A percentile compares a stretch with the other conserved stretches of the same genome.
Evolutionary conservation across 2,329 filamentous ascomycete genomes (phyloP).

Genomic region (Ceratocystiopsis brevicomis): DNA sequence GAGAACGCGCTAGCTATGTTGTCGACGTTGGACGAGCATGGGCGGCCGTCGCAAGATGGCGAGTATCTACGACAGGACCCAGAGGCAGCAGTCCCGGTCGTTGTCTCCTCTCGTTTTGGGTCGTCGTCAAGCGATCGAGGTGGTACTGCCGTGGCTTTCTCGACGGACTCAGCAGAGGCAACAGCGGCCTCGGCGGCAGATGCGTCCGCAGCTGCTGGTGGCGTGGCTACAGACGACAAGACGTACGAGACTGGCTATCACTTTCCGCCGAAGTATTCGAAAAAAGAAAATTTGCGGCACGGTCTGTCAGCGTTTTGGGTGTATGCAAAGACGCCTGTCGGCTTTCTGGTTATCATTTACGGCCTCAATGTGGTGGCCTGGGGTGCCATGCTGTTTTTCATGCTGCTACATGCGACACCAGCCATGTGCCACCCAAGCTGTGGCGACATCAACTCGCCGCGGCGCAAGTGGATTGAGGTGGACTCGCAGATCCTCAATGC

Average conservation of each 20-base stretch:
- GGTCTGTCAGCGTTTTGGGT: conserved; percentile 45
- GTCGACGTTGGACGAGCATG: conserved; percentile 4
- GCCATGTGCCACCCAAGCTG: conserved; percentile 56
- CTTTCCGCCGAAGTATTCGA: conserved; percentile 42
- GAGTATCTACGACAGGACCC: not conserved
- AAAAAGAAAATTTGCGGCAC: conserved; percentile 37
- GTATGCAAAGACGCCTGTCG: conserved; percentile 56
- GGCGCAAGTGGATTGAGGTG: conserved; percentile 71
- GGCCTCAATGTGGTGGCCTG: conserved; percentile 69
- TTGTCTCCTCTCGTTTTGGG: no score
- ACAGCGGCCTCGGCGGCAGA: not conserved
- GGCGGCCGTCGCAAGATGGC: not conserved
- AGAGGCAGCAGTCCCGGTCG: no score
- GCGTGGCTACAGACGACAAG: conserved; percentile 5
- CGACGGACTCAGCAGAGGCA: not conserved
- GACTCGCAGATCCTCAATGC: conserved; percentile 70
- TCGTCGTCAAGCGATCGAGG: no score
- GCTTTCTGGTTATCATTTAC: conserved; percentile 62
- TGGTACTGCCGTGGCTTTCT: not conserved
- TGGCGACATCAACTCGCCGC: conserved; percentile 53
- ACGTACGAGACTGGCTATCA: conserved; percentile 45
- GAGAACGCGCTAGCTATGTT: not conserved
- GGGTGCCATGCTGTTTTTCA: conserved; percentile 79
- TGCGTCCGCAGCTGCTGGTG: no score
- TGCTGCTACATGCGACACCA: conserved; percentile 57